Conservation (phyloP, 2,329 filamentous ascomycete genomes). For the Aureobasidium sp. region DNA sequence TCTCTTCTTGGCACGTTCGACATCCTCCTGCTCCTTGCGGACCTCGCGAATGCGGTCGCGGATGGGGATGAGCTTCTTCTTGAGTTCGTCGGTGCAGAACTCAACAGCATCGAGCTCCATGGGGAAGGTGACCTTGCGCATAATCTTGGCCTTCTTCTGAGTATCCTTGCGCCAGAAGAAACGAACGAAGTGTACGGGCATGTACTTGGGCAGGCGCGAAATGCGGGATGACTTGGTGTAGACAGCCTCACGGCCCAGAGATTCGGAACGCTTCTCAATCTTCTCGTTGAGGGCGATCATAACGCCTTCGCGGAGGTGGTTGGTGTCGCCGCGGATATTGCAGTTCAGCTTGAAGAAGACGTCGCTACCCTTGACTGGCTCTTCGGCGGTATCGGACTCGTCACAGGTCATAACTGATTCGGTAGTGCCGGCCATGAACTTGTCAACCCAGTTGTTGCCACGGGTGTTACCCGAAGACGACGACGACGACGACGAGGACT, state of each 20-base stretch:
- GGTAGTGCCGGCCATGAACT: constrained; percentile 80
- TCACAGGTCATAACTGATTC: constrained; percentile 74
- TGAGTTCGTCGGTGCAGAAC: constrained; percentile 88
- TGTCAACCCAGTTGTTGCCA: constrained; percentile 53
- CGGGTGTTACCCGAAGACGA: constrained; percentile 42
- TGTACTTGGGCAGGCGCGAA: constrained; percentile 82
- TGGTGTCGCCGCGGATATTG: constrained; percentile 80
- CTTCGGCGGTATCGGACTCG: constrained; percentile 68
- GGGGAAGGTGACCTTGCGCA: constrained; percentile 97
- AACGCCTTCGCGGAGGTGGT: constrained; percentile 86
- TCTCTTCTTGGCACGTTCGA: constrained; percentile 83
- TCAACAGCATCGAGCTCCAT: constrained; percentile 88
- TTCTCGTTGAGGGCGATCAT: constrained; percentile 73
- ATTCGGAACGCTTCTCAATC: constrained; percentile 79
- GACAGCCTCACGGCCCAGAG: constrained; percentile 65
- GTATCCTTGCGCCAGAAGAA: constrained; percentile 97
- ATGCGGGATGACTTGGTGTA: constrained; percentile 94
- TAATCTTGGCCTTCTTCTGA: constrained; percentile 98
- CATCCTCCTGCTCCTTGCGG: constrained; percentile 87
- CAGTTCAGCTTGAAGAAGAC: constrained; percentile 89
- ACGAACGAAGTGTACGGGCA: constrained; percentile 93
- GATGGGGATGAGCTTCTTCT: constrained; percentile 76
- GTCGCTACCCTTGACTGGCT: constrained; percentile 59
- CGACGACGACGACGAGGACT: constrained; percentile 40
- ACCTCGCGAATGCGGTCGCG: constrained; percentile 93